Conservation (phyloP, 1,284 basidiomycete genomes). For the Quambalaria eucalypti region DNA sequence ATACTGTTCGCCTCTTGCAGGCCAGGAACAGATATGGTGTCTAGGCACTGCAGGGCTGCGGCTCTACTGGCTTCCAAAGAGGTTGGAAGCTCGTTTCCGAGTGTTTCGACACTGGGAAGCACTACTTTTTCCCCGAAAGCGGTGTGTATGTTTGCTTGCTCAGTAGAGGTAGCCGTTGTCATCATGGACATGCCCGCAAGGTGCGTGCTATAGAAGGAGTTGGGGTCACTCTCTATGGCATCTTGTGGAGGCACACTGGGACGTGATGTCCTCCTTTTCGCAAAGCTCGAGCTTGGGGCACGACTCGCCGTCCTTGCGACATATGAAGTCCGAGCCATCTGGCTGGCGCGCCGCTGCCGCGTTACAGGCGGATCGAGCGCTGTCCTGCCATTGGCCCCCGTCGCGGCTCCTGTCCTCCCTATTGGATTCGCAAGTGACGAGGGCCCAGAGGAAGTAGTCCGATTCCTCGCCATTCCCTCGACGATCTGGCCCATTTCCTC, state of each 20-base stretch:
- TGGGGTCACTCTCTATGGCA: not conserved
- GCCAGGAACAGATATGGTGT: no score
- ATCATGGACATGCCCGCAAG: no score
- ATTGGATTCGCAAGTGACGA: no score
- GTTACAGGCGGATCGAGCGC: not conserved
- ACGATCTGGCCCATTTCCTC: constrained; percentile 1
- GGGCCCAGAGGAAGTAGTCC: no score
- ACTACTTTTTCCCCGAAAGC: no score
- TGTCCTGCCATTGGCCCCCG: not conserved
- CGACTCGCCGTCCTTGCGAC: not conserved
- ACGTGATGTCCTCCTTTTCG: not conserved
- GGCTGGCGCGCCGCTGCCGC: not conserved
- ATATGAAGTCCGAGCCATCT: not conserved
- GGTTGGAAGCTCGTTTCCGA: no score
- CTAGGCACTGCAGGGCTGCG: no score
- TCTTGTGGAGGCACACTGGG: not conserved
- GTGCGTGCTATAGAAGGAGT: not conserved
- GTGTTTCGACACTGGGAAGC: no score
- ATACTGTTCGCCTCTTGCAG: no score
- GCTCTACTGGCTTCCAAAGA: no score
- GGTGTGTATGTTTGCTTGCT: no score
- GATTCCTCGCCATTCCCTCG: not conserved
- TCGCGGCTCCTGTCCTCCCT: not conserved
- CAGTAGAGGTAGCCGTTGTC: no score
- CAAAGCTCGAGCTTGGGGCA: not conserved